Percentiles rank a stretch among this genome's conserved stretches.
Evolutionary conservation across 2,329 filamentous ascomycete species (phyloP).

Genomic region (Knoxdaviesia proteae): DNA sequence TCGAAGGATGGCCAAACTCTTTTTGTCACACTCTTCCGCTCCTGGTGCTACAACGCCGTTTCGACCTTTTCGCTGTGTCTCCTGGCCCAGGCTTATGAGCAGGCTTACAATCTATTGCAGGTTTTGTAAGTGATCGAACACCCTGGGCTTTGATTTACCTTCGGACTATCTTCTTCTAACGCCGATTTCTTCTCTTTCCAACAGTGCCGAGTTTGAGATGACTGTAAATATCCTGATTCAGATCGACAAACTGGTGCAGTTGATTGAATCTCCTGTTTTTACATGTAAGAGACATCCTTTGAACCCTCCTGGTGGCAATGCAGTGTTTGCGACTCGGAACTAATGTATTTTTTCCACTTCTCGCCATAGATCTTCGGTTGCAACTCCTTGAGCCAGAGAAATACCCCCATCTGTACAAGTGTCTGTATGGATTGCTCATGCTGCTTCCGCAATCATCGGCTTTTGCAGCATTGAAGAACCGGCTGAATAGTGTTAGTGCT

Average conservation of each 20-base stretch:
- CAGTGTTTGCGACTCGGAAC: not conserved
- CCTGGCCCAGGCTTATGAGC: conserved; percentile 91
- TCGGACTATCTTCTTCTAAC: not conserved
- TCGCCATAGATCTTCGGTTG: conserved; percentile 56
- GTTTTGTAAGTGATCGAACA: conserved; percentile 48
- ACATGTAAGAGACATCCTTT: conserved; percentile 47
- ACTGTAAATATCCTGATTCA: conserved; percentile 97
- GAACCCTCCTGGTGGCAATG: no score
- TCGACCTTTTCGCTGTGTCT: conserved; percentile 92
- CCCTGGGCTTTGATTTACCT: not conserved
- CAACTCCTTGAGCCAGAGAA: conserved; percentile 90
- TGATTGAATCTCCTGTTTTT: conserved; percentile 92
- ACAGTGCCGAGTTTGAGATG: conserved; percentile 88
- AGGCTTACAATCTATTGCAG: conserved; percentile 86
- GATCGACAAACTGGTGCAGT: conserved; percentile 92
- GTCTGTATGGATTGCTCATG: conserved; percentile 92
- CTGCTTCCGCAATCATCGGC: conserved; percentile 94
- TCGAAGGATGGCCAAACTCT: conserved; percentile 89
- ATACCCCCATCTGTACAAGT: conserved; percentile 91
- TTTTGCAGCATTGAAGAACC: conserved; percentile 89
- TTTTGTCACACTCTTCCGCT: conserved; percentile 83
- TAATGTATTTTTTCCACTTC: not conserved
- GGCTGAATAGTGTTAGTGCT: conserved; percentile 88
- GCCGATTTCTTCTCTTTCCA: conserved; percentile 6
- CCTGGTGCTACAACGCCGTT: conserved; percentile 97